Evolutionary conservation across 2,329 filamentous ascomycete species (phyloP).

Genomic region (Cordyceps farinosa): DNA sequence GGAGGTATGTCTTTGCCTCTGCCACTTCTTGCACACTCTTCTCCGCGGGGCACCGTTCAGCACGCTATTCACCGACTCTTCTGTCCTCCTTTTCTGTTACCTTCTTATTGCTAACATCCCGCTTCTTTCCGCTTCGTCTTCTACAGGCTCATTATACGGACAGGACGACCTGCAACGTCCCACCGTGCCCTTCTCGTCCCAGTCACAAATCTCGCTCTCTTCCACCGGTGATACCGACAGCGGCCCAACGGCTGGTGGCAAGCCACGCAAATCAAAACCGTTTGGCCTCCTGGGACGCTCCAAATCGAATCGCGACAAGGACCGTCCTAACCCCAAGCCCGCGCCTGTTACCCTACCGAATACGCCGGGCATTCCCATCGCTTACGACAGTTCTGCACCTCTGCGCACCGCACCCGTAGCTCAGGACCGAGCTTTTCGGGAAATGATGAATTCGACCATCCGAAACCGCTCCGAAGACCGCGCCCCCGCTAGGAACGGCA

Average conservation of each 20-base stretch:
- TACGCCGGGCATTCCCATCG: conserved; percentile 27
- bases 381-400: conserved; percentile 30
- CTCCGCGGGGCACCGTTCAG: neutral
- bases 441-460: conserved; percentile 61
- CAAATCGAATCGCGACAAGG: conserved; percentile 50
- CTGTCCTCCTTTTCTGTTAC: neutral
- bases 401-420: conserved; percentile 61
- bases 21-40: neutral
- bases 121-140: neutral
- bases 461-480: conserved; percentile 75
- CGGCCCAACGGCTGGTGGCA: conserved; percentile 33
- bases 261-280: conserved; percentile 52
- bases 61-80: neutral
- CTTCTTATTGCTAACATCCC: neutral
- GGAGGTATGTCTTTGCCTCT: conserved; percentile 31
- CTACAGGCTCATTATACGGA: conserved; percentile 33
- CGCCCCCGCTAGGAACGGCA: conserved; percentile 41
- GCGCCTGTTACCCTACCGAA: conserved; percentile 26
- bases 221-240: conserved; percentile 47
- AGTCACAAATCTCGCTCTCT: conserved; percentile 50
- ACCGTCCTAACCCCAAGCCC: conserved; percentile 39
- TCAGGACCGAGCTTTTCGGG: conserved; percentile 64
- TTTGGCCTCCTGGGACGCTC: conserved; percentile 52
- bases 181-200: conserved; percentile 40
- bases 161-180: conserved; percentile 12